These are phyloP conservation scores for Colletotrichum liaoningense DNA, from an alignment of 2,329 filamentous ascomycete species.

Conservation along the genomic window DNA sequence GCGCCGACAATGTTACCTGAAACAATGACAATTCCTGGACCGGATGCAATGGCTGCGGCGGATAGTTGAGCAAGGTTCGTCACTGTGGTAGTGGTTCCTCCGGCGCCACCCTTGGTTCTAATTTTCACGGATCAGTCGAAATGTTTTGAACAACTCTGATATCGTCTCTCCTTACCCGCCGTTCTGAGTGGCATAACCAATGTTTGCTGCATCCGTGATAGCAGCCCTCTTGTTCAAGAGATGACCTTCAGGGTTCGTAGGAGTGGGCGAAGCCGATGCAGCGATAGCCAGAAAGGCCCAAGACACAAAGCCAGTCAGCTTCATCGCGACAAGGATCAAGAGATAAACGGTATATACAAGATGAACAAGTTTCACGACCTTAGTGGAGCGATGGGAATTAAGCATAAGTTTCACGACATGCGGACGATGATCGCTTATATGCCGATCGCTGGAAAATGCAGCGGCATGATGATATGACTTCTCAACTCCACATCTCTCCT, in stretches of 20 bases:
- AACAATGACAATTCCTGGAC: slow-evolving; percentile 49
- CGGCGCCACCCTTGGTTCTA: slow-evolving; percentile 32
- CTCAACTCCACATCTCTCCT: not conserved
- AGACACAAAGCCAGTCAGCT: slow-evolving; percentile 3
- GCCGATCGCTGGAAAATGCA: not conserved
- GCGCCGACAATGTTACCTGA: slow-evolving; percentile 49
- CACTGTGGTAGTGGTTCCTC: slow-evolving; percentile 52
- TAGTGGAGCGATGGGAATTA: not conserved
- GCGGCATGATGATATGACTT: not conserved
- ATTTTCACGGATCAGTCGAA: not conserved
- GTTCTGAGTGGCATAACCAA: slow-evolving; percentile 34
- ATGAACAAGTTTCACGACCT: not conserved
- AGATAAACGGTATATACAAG: not conserved
- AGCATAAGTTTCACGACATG: not conserved
- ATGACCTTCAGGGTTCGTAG: not conserved
- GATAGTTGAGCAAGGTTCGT: slow-evolving; percentile 57
- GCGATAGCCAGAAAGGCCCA: slow-evolving; percentile 20
- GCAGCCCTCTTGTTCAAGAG: slow-evolving; percentile 28
- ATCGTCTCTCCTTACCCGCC: slow-evolving; percentile 17
- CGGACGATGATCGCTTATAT: slow-evolving; percentile 10
- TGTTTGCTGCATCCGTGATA: slow-evolving; percentile 33
- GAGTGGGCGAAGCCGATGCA: slow-evolving; percentile 21
- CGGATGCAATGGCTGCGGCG: slow-evolving; percentile 53
- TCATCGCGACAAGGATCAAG: not conserved
- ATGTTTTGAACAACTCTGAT: not conserved